phyloP scores from a whole-genome alignment of 441 rosid genomes.

The Capsella rubella region DNA sequence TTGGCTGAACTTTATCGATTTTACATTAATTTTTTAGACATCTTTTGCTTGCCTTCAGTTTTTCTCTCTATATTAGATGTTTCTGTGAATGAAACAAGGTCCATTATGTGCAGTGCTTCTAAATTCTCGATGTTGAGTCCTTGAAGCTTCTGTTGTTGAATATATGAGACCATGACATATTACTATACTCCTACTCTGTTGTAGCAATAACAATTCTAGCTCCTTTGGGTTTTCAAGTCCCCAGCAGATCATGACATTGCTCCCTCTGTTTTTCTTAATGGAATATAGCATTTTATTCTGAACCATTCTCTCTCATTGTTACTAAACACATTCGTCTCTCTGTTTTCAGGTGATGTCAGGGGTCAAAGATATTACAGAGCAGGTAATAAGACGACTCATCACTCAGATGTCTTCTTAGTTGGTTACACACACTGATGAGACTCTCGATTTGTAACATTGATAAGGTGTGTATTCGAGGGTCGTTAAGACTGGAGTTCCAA shows the following conservation, averaged over 20 bases:
- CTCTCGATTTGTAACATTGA: neutral
- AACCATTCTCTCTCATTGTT: neutral
- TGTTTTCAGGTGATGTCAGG: slow-evolving; percentile 55
- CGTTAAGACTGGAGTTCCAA: slow-evolving; percentile 68
- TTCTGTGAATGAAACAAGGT: too few relatives aligned
- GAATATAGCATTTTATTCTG: neutral
- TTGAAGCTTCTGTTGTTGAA: slow-evolving; percentile 16
- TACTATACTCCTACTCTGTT: neutral
- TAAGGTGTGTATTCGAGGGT: slow-evolving; percentile 62
- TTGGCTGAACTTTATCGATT: too few relatives aligned
- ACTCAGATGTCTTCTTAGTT: neutral
- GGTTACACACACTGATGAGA: slow-evolving; percentile 3
- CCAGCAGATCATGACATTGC: neutral
- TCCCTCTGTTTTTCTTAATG: slow-evolving; percentile 10
- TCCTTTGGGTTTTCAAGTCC: slow-evolving; percentile 22
- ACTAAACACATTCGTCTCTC: slow-evolving; percentile 17
- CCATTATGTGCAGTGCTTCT: too few relatives aligned
- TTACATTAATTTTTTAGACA: too few relatives aligned
- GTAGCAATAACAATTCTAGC: slow-evolving; percentile 18
- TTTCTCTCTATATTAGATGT: too few relatives aligned
- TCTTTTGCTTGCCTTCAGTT: too few relatives aligned
- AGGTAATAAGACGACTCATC: slow-evolving; percentile 51
- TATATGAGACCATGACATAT: neutral
- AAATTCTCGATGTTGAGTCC: neutral
- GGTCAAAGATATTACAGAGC: slow-evolving; percentile 49